Evolutionary conservation across 768 basidiomycete genomes (phyloP).

Genomic region (Leccinum subtestaceum): DNA sequence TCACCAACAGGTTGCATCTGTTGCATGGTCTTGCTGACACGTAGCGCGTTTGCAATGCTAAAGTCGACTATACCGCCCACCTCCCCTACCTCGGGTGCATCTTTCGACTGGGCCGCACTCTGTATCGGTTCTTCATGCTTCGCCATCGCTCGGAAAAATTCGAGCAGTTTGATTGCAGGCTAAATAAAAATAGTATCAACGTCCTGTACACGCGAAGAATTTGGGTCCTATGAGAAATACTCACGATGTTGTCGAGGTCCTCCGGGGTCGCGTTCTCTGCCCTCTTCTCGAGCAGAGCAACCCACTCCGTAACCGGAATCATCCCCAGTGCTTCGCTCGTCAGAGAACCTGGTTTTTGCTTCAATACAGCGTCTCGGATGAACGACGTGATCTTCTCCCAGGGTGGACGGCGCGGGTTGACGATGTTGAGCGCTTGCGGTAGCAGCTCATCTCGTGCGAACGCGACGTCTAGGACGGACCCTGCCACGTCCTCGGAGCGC

Average conservation of each 20-base stretch:
- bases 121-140: background rate
- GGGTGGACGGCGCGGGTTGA: constrained; percentile 35
- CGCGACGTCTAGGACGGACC: constrained; percentile 33
- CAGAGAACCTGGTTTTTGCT: constrained; percentile 7
- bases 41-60: constrained; percentile 9
- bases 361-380: constrained; percentile 19
- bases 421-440: constrained; percentile 34
- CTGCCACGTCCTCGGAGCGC: constrained; percentile 34
- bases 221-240: background rate
- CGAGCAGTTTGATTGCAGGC: constrained; percentile 34
- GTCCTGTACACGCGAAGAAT: background rate
- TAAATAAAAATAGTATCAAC: constrained; percentile 1
- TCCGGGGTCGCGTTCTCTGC: constrained; percentile 15
- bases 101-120: background rate
- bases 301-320: constrained; percentile 31
- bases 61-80: constrained; percentile 3
- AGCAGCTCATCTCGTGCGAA: constrained; percentile 13
- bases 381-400: constrained; percentile 29
- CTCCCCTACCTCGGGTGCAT: background rate
- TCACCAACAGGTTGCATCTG: constrained; percentile 13
- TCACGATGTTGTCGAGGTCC: constrained; percentile 5
- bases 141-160: constrained; percentile 25
- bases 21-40: constrained; percentile 13
- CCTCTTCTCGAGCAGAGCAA: constrained; percentile 24
- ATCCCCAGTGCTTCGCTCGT: constrained; percentile 16